Conservation (phyloP, 768 basidiomycete genomes). For the Leccinum ochraceum region DNA sequence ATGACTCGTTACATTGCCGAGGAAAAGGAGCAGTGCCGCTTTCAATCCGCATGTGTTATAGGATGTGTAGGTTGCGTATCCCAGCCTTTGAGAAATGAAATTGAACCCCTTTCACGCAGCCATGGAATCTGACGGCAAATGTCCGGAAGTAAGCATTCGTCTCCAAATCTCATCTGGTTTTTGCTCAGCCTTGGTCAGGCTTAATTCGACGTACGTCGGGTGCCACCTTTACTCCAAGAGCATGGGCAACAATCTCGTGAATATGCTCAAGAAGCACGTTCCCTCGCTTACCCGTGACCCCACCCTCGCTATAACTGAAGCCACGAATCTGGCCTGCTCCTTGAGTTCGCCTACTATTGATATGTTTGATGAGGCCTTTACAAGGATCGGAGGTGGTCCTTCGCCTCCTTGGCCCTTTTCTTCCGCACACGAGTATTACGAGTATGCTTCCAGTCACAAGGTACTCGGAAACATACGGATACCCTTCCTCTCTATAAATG, state of each 20-base stretch:
- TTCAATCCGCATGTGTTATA: conserved; percentile 66
- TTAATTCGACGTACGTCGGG: conserved; percentile 55
- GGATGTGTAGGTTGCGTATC: conserved; percentile 61
- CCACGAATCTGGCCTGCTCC: conserved; percentile 44
- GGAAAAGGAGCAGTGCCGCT: conserved; percentile 64
- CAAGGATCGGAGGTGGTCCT: conserved; percentile 69
- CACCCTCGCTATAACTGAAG: conserved; percentile 50
- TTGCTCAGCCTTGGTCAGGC: conserved; percentile 38
- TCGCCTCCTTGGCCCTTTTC: conserved; percentile 54
- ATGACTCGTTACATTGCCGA: conserved; percentile 88
- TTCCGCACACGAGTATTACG: conserved; percentile 48
- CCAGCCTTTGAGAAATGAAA: conserved; percentile 13
- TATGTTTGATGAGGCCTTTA: conserved; percentile 63
- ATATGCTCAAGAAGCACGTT: conserved; percentile 54
- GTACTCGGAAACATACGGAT: conserved; percentile 60
- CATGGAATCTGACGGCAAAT: conserved; percentile 50
- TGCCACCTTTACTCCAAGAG: conserved; percentile 72
- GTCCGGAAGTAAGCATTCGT: conserved; percentile 30
- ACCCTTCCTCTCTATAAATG: conserved; percentile 75
- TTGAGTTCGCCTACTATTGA: conserved; percentile 56
- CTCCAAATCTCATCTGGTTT: conserved; percentile 11
- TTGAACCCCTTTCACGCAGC: conserved; percentile 34
- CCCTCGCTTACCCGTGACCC: conserved; percentile 49
- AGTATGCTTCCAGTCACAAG: conserved; percentile 59
- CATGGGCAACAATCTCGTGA: conserved; percentile 74